Evolutionary conservation across 345 rosid genomes (phyloP).

Genomic region (Arabis hirsuta): DNA sequence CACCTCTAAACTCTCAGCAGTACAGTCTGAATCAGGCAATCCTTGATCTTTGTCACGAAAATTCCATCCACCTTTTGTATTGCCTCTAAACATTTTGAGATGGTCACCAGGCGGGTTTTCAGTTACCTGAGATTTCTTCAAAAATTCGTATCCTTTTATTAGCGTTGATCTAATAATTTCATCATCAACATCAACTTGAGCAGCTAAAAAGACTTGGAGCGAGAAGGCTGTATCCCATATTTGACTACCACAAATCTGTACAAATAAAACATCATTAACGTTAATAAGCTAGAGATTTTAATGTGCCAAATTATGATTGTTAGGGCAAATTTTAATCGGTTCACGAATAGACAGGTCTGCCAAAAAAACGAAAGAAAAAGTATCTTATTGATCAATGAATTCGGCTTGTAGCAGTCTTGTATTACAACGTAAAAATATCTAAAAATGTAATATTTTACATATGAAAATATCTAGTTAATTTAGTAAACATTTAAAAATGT

Average conservation of each 20-base stretch:
- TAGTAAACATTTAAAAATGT: too few relatives aligned
- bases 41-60: conserved; percentile 76
- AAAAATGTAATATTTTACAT: too few relatives aligned
- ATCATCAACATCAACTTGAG: conserved; percentile 12
- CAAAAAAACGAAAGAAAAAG: too few relatives aligned
- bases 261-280: background rate
- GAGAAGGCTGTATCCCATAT: conserved; percentile 52
- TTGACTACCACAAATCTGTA: conserved; percentile 48
- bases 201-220: conserved; percentile 46
- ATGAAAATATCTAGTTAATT: too few relatives aligned
- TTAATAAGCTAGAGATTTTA: too few relatives aligned
- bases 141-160: conserved; percentile 45
- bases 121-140: conserved; percentile 50
- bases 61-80: conserved; percentile 68
- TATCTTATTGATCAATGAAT: too few relatives aligned
- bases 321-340: too few relatives aligned
- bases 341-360: too few relatives aligned
- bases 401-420: too few relatives aligned
- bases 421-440: too few relatives aligned
- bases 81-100: conserved; percentile 55
- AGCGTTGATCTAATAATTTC: conserved; percentile 44
- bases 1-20: too few relatives aligned
- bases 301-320: too few relatives aligned
- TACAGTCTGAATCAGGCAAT: conserved; percentile 45
- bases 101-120: conserved; percentile 61